These are phyloP conservation scores for Tricladium varicosporioides DNA, from an alignment of 2,329 filamentous ascomycete genomes.

Conservation along the genomic window DNA sequence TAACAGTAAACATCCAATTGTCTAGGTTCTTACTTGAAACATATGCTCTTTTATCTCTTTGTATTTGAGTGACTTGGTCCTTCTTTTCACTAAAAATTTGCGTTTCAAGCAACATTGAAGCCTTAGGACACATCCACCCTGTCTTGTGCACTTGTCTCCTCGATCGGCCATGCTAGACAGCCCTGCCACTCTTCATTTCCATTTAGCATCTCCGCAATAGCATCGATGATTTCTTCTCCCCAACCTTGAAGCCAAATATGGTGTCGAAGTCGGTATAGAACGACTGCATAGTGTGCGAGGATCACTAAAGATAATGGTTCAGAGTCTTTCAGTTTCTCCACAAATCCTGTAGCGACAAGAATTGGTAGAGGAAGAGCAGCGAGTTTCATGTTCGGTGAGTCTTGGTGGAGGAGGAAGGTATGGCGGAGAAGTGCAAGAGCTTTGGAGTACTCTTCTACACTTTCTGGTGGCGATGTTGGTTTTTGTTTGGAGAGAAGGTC, in stretches of 20 bases:
- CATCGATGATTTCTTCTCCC: conserved; percentile 18
- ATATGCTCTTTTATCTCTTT: no score
- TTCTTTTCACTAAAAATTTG: no score
- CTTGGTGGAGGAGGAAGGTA: conserved; percentile 3
- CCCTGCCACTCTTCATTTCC: conserved; percentile 2
- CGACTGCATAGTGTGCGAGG: conserved; percentile 16
- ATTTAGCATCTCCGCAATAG: neutral
- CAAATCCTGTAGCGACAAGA: conserved; percentile 3
- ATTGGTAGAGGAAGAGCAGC: conserved; percentile 10
- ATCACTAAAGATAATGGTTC: conserved; percentile 15
- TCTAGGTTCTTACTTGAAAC: no score
- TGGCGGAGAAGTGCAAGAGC: conserved; percentile 2
- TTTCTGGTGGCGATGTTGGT: neutral
- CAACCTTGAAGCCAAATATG: conserved; percentile 14
- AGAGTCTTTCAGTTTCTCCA: conserved; percentile 2
- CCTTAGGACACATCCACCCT: no score
- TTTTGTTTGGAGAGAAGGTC: neutral
- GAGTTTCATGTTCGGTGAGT: conserved; percentile 2
- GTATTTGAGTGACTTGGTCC: no score
- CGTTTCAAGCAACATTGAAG: no score
- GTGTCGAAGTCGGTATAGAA: conserved; percentile 11
- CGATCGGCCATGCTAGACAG: conserved; percentile 6
- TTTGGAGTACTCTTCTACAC: neutral
- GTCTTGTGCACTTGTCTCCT: no score
- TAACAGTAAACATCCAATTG: no score